phyloP scores from a whole-genome alignment of 345 rosid species.

The Aquilaria sinensis region DNA sequence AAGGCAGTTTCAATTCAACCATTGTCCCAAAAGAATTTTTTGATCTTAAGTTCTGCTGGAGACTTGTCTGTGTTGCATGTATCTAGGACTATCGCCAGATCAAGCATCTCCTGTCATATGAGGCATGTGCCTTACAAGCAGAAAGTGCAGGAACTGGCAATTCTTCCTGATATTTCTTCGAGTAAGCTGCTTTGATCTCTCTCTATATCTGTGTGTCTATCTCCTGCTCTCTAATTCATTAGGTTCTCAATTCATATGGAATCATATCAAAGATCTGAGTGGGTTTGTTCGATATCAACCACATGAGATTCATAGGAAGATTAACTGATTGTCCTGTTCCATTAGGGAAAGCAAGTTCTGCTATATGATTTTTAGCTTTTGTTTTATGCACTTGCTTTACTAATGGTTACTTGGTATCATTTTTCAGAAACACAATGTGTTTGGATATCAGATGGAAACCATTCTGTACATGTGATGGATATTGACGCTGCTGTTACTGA shows the following conservation, averaged over 20 bases:
- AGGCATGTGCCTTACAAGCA: constrained; percentile 45
- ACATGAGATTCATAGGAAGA: no score
- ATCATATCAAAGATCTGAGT: no score
- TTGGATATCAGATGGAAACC: constrained; percentile 65
- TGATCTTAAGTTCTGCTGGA: constrained; percentile 60
- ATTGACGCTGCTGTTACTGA: constrained; percentile 29
- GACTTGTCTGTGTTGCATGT: constrained; percentile 48
- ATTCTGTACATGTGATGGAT: constrained; percentile 54
- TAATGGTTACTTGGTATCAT: constrained; percentile 14
- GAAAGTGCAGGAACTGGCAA: constrained; percentile 67
- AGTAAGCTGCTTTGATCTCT: constrained; percentile 38
- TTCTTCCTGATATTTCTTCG: constrained; percentile 51
- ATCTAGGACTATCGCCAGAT: constrained; percentile 26
- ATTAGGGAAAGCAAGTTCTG: constrained; percentile 4
- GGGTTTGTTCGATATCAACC: no score
- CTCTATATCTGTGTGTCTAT: neutral
- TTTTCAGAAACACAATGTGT: constrained; percentile 52
- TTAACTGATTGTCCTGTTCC: neutral
- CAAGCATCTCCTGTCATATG: constrained; percentile 35
- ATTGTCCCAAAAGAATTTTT: constrained; percentile 42
- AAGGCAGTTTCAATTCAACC: constrained; percentile 59
- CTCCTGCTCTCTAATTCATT: no score
- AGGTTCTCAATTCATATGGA: no score
- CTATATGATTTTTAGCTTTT: constrained; percentile 1
- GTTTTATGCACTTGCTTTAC: neutral